Evolutionary conservation across 2,329 filamentous ascomycete species (phyloP).

Genomic region (Colletotrichum karsti): DNA sequence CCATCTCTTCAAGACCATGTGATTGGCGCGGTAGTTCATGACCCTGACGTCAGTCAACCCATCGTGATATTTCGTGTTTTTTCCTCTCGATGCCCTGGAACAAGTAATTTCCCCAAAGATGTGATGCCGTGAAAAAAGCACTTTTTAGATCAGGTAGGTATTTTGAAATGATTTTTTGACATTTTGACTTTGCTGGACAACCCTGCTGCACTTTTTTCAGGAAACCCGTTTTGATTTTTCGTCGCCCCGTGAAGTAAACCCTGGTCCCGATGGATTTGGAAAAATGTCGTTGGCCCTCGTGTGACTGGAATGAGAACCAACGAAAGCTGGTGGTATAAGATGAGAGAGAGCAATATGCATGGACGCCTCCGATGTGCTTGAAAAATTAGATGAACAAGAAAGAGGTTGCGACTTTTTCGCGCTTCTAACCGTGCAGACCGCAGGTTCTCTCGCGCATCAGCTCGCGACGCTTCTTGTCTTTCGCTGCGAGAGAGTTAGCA

Average conservation of each 20-base stretch:
- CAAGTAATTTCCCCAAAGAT: neutral
- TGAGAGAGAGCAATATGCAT: slow-evolving; percentile 28
- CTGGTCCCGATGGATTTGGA: slow-evolving; percentile 18
- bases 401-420: neutral
- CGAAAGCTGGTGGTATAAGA: slow-evolving; percentile 29
- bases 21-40: too few relatives aligned
- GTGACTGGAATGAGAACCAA: slow-evolving; percentile 2
- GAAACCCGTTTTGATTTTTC: neutral
- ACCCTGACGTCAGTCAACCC: neutral
- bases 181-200: neutral
- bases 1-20: too few relatives aligned
- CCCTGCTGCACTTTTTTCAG: neutral
- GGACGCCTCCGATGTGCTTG: slow-evolving; percentile 22
- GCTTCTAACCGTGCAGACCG: slow-evolving; percentile 43
- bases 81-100: neutral
- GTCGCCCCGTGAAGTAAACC: slow-evolving; percentile 16
- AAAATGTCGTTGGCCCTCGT: neutral
- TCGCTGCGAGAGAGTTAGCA: slow-evolving; percentile 58
- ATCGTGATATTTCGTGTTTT: neutral
- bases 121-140: neutral
- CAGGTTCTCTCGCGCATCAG: slow-evolving; percentile 71
- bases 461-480: slow-evolving; percentile 73
- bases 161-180: neutral
- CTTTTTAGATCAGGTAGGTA: neutral
- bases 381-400: slow-evolving; percentile 24